Evolutionary conservation across 257 asterid genomes (phyloP).

Genomic region (Mitragyna speciosa): DNA sequence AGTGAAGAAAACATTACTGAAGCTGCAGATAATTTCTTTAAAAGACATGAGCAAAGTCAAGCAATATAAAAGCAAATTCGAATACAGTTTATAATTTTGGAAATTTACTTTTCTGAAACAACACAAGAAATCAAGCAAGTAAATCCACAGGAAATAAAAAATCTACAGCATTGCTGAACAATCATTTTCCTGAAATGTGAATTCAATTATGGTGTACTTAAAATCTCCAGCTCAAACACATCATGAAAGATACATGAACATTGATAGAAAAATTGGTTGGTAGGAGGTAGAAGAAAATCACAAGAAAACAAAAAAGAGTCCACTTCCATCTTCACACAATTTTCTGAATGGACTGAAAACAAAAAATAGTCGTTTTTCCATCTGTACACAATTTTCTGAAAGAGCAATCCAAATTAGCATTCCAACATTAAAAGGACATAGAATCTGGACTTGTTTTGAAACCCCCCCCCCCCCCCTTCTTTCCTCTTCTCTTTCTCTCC

Average conservation of each 20-base stretch:
- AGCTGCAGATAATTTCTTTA: not conserved
- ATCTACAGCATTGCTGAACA: not conserved
- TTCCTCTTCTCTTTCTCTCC: not conserved
- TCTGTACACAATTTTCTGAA: too few relatives aligned
- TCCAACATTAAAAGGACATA: too few relatives aligned
- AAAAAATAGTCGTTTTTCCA: too few relatives aligned
- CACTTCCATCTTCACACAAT: not conserved
- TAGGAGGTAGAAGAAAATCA: not conserved
- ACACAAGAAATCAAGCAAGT: not conserved
- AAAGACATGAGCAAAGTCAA: not conserved
- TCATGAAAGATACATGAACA: not conserved
- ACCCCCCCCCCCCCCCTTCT: too few relatives aligned
- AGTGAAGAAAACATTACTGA: not conserved
- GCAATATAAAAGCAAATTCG: constrained; percentile 1
- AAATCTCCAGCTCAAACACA: not conserved
- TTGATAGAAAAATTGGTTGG: not conserved
- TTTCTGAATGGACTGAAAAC: not conserved
- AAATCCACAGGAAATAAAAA: not conserved
- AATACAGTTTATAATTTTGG: constrained; percentile 1
- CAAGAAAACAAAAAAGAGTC: not conserved
- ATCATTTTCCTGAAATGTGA: not conserved
- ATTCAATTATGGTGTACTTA: not conserved
- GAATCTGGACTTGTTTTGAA: too few relatives aligned
- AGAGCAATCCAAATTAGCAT: too few relatives aligned
- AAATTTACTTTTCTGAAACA: not conserved